A percentile compares a stretch with the other conserved stretches of the same genome.
These are phyloP conservation scores for Colletotrichum acutatum DNA, from an alignment of 2,329 filamentous ascomycete genomes.

Conservation along the genomic window DNA sequence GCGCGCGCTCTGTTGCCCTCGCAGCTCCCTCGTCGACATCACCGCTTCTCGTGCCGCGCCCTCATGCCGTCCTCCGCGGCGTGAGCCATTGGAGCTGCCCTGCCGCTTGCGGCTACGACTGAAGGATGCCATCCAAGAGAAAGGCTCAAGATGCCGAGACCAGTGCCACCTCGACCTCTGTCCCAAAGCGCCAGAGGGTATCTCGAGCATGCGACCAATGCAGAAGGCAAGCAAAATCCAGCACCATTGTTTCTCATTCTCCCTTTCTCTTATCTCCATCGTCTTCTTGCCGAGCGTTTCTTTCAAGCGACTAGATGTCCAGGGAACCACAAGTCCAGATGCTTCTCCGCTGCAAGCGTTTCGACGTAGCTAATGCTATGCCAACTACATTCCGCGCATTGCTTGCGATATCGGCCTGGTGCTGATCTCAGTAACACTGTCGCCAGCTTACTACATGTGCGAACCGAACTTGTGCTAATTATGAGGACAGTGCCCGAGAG, in stretches of 20 bases:
- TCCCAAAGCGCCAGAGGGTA: constrained; percentile 70
- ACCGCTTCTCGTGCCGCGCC: not conserved
- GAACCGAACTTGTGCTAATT: not conserved
- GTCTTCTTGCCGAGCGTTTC: not conserved
- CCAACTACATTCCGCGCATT: not conserved
- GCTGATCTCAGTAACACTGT: not conserved
- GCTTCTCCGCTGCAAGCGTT: not conserved
- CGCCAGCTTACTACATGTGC: not conserved
- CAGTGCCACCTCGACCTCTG: constrained; percentile 39
- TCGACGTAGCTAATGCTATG: not conserved
- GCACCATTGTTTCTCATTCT: not conserved
- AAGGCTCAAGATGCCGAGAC: constrained; percentile 43
- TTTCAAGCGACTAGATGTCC: not conserved
- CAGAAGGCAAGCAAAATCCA: constrained; percentile 48
- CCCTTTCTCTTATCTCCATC: not conserved
- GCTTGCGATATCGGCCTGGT: not conserved
- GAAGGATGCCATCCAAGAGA: constrained; percentile 53
- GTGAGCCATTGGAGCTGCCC: constrained; percentile 31
- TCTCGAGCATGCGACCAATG: constrained; percentile 78
- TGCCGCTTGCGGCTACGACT: constrained; percentile 26
- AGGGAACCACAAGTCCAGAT: not conserved
- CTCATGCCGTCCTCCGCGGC: constrained; percentile 30
- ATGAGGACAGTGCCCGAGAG: constrained; percentile 64
- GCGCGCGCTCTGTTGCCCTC: constrained; percentile 5
- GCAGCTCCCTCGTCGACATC: constrained; percentile 5